Conservation (phyloP, 202 grass and related monocot genomes). For the Saccharum hybrid region DNA sequence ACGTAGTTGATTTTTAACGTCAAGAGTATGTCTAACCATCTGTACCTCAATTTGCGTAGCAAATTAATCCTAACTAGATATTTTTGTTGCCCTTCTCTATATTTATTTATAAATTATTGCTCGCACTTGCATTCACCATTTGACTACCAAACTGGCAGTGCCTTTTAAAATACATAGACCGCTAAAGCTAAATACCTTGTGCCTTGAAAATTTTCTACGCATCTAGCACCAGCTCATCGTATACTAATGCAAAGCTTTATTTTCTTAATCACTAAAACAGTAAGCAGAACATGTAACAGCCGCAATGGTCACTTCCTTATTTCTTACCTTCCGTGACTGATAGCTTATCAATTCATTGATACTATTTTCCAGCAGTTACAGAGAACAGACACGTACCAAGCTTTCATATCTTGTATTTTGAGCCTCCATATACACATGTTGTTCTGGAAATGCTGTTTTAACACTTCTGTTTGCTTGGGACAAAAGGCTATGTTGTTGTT, state of each 20-base stretch:
- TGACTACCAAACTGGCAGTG: not conserved
- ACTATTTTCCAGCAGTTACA: slow-evolving; percentile 9
- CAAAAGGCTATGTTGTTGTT: not conserved
- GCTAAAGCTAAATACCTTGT: not conserved
- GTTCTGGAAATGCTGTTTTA: slow-evolving; percentile 16
- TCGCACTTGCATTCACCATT: not conserved
- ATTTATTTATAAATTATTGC: not conserved
- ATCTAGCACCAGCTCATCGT: not conserved
- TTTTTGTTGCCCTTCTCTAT: not conserved
- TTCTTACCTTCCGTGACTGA: not conserved
- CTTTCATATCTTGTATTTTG: slow-evolving; percentile 8
- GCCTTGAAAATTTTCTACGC: not conserved
- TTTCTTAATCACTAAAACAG: not conserved
- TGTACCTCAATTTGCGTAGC: not conserved
- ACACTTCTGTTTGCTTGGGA: not conserved
- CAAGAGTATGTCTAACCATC: not conserved
- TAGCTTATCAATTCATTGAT: not conserved
- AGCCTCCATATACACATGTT: slow-evolving; percentile 1
- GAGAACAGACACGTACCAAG: not conserved
- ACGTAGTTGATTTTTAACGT: not conserved
- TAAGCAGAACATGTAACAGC: not conserved
- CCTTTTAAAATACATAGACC: not conserved
- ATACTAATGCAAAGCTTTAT: not conserved
- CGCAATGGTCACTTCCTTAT: not conserved
- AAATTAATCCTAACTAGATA: slow-evolving; percentile 1